These are phyloP conservation scores for Sporothrix sp. DNA, from an alignment of 2,329 filamentous ascomycete species.

Conservation along the genomic window DNA sequence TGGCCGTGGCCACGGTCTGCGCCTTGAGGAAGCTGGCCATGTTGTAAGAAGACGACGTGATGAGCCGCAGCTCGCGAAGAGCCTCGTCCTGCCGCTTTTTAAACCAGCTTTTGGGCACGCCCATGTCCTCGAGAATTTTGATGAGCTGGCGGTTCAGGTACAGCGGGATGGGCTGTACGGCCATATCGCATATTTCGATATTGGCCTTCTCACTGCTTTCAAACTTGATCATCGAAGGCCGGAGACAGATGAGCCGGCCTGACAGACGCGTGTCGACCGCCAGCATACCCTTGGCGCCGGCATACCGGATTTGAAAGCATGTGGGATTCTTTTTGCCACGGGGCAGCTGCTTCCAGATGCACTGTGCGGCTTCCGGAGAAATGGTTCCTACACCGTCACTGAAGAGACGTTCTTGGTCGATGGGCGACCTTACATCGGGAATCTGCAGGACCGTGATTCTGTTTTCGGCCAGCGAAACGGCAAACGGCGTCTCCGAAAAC, in stretches of 20 bases:
- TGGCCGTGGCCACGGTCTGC: slow-evolving; percentile 49
- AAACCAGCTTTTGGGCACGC: slow-evolving; percentile 50
- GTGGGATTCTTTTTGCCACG: slow-evolving; percentile 43
- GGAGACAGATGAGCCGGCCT: slow-evolving; percentile 51
- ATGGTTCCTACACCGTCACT: slow-evolving; percentile 74
- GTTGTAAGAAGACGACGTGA: slow-evolving; percentile 49
- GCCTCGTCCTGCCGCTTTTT: slow-evolving; percentile 53
- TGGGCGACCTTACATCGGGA: slow-evolving; percentile 40
- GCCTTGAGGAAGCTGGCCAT: slow-evolving; percentile 56
- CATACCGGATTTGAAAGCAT: slow-evolving; percentile 64
- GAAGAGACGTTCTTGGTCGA: slow-evolving; percentile 48
- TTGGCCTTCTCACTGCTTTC: slow-evolving; percentile 41
- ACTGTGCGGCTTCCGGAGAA: slow-evolving; percentile 47
- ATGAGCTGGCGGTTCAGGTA: slow-evolving; percentile 72
- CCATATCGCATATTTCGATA: slow-evolving; percentile 64
- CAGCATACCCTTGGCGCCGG: slow-evolving; percentile 70
- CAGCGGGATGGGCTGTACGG: slow-evolving; percentile 56
- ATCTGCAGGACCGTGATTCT: slow-evolving; percentile 29
- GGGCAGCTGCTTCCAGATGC: slow-evolving; percentile 49
- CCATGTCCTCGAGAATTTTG: slow-evolving; percentile 77
- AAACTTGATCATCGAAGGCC: slow-evolving; percentile 76
- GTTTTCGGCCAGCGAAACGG: slow-evolving; percentile 39
- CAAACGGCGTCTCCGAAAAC: slow-evolving; percentile 64
- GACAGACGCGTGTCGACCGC: slow-evolving; percentile 52
- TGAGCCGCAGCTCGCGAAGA: slow-evolving; percentile 47